These are phyloP conservation scores for Ascocoryne sarcoides DNA, from an alignment of 2,329 filamentous ascomycete genomes.

Conservation along the genomic window DNA sequence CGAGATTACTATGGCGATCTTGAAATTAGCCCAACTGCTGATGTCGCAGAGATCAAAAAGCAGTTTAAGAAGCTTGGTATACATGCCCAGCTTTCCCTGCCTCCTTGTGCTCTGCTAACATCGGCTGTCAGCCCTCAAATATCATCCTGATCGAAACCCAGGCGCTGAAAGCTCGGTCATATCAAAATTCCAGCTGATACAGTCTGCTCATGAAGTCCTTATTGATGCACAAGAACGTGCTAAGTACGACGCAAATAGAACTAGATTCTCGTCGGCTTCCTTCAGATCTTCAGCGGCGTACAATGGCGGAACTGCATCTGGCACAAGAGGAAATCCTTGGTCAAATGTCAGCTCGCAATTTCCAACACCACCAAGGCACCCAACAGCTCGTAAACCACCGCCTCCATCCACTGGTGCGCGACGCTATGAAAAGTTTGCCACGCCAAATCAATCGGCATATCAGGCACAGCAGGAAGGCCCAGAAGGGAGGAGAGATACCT, in stretches of 20 bases:
- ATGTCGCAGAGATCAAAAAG: constrained; percentile 57
- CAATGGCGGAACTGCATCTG: constrained; percentile 13
- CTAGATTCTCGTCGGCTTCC: constrained; percentile 8
- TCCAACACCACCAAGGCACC: constrained; percentile 25
- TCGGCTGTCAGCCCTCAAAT: constrained; percentile 45
- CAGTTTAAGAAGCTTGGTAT: constrained; percentile 59
- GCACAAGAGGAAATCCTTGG: constrained; percentile 27
- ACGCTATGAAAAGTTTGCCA: constrained; percentile 25
- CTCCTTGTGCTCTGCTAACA: constrained; percentile 9
- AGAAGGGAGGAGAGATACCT: constrained; percentile 23
- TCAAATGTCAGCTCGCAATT: constrained; percentile 24
- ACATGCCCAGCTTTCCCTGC: constrained; percentile 9
- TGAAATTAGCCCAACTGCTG: constrained; percentile 48
- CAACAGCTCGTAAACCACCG: constrained; percentile 16
- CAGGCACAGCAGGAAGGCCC: constrained; percentile 24
- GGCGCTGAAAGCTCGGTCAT: constrained; percentile 58
- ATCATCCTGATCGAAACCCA: constrained; percentile 64
- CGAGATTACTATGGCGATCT: constrained; percentile 61
- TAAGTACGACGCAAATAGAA: constrained; percentile 27
- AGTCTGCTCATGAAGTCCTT: constrained; percentile 61
- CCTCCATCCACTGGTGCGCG: constrained; percentile 25
- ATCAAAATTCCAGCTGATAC: constrained; percentile 61
- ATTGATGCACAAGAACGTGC: constrained; percentile 30
- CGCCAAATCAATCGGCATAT: constrained; percentile 21
- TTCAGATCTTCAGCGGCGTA: constrained; percentile 12